These are phyloP conservation scores for Blastobotrys proliferans DNA, from an alignment of 1,139 yeast species.

Conservation along the genomic window DNA sequence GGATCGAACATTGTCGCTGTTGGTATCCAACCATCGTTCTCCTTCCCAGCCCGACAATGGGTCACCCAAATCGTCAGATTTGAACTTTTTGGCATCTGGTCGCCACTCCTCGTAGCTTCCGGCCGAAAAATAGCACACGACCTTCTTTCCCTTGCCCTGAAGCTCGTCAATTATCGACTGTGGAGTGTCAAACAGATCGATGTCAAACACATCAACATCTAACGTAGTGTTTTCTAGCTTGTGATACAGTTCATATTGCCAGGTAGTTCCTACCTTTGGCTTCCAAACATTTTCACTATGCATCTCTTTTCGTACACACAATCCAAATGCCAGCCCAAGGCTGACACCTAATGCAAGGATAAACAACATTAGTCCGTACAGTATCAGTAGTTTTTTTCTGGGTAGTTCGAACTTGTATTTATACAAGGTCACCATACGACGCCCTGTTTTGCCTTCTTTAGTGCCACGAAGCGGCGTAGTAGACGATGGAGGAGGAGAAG, in stretches of 20 bases:
- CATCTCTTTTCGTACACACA: not conserved
- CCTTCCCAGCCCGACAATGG: conserved; percentile 20
- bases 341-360: not conserved
- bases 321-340: not conserved
- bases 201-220: conserved; percentile 18
- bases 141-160: conserved; percentile 15
- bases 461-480: too few relatives aligned
- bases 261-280: conserved; percentile 15
- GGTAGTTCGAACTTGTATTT: too few relatives aligned
- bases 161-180: conserved; percentile 12
- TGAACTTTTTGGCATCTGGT: conserved; percentile 17
- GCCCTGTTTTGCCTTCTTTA: too few relatives aligned
- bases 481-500: too few relatives aligned
- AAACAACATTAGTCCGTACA: not conserved
- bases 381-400: not conserved
- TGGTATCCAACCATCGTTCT: conserved; percentile 19
- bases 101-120: conserved; percentile 21
- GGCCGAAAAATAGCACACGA: conserved; percentile 22
- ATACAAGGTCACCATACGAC: too few relatives aligned
- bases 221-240: conserved; percentile 14
- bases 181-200: conserved; percentile 20
- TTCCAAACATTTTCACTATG: conserved; percentile 10
- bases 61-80: conserved; percentile 17
- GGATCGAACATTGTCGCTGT: conserved; percentile 16
- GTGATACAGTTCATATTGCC: conserved; percentile 18